Evolutionary conservation across 441 rosid genomes (phyloP).

Genomic region (Bocquillonia castaneifolia): DNA sequence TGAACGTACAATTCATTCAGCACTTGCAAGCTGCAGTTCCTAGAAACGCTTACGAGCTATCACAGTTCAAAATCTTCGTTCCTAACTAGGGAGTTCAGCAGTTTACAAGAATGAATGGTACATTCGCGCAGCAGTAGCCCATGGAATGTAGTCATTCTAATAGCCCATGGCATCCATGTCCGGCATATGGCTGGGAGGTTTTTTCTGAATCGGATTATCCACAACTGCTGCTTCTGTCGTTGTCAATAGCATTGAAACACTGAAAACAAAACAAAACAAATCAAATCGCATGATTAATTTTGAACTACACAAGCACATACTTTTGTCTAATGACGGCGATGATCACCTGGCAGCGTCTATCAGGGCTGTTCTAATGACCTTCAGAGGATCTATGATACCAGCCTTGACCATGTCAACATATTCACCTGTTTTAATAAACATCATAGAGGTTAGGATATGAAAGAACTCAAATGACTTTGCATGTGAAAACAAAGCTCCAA

Average conservation of each 20-base stretch:
- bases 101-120: not conserved
- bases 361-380: conserved; percentile 81
- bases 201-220: conserved; percentile 44
- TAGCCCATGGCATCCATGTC: conserved; percentile 54
- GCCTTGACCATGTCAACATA: conserved; percentile 80
- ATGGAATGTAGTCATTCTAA: conserved; percentile 18
- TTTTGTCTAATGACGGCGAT: not conserved
- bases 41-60: not conserved
- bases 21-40: not conserved
- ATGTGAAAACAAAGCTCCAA: not conserved
- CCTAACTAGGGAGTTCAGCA: not conserved
- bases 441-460: not conserved
- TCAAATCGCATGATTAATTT: not conserved
- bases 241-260: conserved; percentile 74
- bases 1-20: no score
- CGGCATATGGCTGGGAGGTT: conserved; percentile 66
- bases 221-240: conserved; percentile 73
- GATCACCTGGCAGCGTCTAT: conserved; percentile 84
- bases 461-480: not conserved
- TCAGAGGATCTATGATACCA: conserved; percentile 84
- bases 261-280: conserved; percentile 31
- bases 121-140: not conserved
- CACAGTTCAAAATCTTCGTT: conserved; percentile 8
- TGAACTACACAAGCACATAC: not conserved
- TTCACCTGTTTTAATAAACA: conserved; percentile 39